These are phyloP conservation scores for Botryotinia convoluta DNA, from an alignment of 2,329 filamentous ascomycete species.

Conservation along the genomic window DNA sequence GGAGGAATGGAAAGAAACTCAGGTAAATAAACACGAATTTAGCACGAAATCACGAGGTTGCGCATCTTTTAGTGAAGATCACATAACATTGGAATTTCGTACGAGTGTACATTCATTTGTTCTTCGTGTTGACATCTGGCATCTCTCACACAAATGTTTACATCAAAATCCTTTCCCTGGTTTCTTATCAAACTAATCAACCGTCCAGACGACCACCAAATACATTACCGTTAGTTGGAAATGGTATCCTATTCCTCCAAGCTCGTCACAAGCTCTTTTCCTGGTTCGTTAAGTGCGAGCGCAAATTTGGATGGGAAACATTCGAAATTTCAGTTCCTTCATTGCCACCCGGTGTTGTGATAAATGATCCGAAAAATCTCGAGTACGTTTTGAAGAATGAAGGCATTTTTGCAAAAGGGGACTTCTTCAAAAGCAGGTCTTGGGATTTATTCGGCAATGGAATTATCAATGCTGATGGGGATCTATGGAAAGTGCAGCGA, in stretches of 20 bases:
- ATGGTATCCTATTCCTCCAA: conserved; percentile 60
- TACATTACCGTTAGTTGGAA: conserved; percentile 52
- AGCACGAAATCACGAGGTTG: conserved; percentile 1
- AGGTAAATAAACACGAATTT: conserved; percentile 28
- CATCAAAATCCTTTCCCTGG: background rate
- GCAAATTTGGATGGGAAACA: conserved; percentile 56
- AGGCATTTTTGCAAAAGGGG: conserved; percentile 58
- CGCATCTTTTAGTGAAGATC: background rate
- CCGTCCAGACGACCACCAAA: conserved; percentile 35
- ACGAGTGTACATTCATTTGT: background rate
- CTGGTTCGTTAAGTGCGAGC: conserved; percentile 61
- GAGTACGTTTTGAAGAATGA: conserved; percentile 63
- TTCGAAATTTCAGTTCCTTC: conserved; percentile 62
- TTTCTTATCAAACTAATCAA: background rate
- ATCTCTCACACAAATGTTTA: background rate
- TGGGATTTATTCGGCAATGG: conserved; percentile 64
- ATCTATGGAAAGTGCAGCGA: conserved; percentile 60
- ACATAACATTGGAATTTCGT: background rate
- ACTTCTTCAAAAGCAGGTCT: conserved; percentile 58
- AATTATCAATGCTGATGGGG: conserved; percentile 65
- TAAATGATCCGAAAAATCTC: conserved; percentile 59
- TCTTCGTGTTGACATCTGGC: background rate
- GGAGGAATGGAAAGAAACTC: conserved; percentile 33
- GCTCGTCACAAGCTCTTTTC: conserved; percentile 58
- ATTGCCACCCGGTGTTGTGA: conserved; percentile 60